Percentiles rank a stretch among this genome's conserved stretches.
Conservation (phyloP, 176 grass and related monocot species). For the Cocos nucifera region DNA sequence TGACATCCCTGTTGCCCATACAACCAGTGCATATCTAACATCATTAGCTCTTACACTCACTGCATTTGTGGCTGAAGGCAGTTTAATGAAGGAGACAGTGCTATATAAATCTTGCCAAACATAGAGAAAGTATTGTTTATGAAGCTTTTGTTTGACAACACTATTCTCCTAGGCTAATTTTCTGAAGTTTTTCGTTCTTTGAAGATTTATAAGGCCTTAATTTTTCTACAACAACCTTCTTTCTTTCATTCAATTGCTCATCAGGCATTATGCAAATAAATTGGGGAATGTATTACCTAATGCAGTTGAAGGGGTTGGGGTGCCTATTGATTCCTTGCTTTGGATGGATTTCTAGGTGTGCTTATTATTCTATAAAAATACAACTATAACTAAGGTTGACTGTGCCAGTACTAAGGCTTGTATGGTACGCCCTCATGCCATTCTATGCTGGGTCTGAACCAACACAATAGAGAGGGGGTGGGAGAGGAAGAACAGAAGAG, state of each 20-base stretch:
- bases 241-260: constrained; percentile 83
- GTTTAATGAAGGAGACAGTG: constrained; percentile 90
- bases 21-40: constrained; percentile 74
- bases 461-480: too few species aligned
- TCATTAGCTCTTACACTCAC: constrained; percentile 58
- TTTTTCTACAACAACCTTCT: constrained; percentile 99
- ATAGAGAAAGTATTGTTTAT: background rate
- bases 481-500: too few species aligned
- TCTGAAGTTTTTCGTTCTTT: background rate
- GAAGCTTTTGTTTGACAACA: too few species aligned
- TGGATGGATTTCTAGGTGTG: constrained; percentile 69
- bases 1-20: constrained; percentile 74
- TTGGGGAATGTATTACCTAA: constrained; percentile 95
- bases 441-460: too few species aligned
- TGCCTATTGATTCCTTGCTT: constrained; percentile 87
- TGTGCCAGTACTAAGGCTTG: too few species aligned
- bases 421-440: too few species aligned
- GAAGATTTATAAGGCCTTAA: constrained; percentile 74
- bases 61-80: constrained; percentile 76
- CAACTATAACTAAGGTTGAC: too few species aligned
- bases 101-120: constrained; percentile 38
- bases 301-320: constrained; percentile 86
- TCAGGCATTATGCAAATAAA: constrained; percentile 85
- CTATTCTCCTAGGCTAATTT: background rate
- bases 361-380: background rate